Evolutionary conservation across 768 basidiomycete species (phyloP).

Genomic region (Pulveroboletus sp.): DNA sequence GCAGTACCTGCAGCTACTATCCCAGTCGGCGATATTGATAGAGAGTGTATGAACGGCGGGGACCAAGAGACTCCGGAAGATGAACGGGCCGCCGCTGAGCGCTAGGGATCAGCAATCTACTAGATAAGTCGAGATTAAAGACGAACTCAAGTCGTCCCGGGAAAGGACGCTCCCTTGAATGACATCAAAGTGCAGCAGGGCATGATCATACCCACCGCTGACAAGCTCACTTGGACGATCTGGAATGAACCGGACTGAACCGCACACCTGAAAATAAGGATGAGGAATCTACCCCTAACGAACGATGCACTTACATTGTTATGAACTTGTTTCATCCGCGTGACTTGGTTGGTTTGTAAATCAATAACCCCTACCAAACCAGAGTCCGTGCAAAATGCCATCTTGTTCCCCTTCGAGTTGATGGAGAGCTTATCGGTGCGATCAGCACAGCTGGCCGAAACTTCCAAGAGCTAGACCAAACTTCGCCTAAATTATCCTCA

Average conservation of each 20-base stretch:
- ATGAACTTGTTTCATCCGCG: constrained; percentile 59
- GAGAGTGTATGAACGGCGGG: constrained; percentile 69
- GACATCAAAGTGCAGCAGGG: constrained; percentile 65
- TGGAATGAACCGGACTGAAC: constrained; percentile 65
- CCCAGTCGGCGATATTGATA: constrained; percentile 54
- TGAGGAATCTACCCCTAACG: not conserved
- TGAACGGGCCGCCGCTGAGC: constrained; percentile 30
- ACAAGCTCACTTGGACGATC: constrained; percentile 66
- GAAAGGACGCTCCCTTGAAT: constrained; percentile 53
- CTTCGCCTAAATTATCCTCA: constrained; percentile 67
- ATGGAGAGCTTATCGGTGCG: constrained; percentile 55
- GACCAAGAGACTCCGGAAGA: constrained; percentile 54
- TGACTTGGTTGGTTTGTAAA: constrained; percentile 42
- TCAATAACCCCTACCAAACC: constrained; percentile 67
- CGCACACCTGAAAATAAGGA: constrained; percentile 53
- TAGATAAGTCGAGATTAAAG: not conserved
- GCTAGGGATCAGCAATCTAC: not conserved
- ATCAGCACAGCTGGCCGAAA: constrained; percentile 24
- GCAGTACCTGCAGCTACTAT: constrained; percentile 68
- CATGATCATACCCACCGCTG: constrained; percentile 73
- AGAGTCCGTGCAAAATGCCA: constrained; percentile 70
- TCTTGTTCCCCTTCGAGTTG: constrained; percentile 43
- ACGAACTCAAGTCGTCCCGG: constrained; percentile 52
- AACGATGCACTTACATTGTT: constrained; percentile 46
- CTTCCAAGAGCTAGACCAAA: constrained; percentile 23